Evolutionary conservation across 768 basidiomycete genomes (phyloP).

Genomic region (Kwoniella sp.): DNA sequence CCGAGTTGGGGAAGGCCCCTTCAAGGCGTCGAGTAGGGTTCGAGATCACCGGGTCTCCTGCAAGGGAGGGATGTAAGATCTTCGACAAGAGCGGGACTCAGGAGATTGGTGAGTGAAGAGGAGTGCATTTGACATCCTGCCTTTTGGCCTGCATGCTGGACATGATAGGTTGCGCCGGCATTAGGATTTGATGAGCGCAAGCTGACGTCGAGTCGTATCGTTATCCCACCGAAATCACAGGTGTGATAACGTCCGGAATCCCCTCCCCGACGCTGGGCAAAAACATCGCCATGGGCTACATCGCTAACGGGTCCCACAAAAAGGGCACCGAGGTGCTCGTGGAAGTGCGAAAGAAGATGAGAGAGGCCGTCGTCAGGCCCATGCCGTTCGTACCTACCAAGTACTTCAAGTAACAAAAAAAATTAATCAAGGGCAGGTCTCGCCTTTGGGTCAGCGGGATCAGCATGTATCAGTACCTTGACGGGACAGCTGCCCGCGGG

Average conservation of each 20-base stretch:
- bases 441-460: too few relatives aligned
- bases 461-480: too few relatives aligned
- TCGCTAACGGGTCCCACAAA: conserved; percentile 77
- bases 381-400: conserved; percentile 87
- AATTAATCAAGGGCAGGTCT: too few relatives aligned
- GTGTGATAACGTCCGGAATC: conserved; percentile 87
- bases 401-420: conserved; percentile 62
- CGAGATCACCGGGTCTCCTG: conserved; percentile 79
- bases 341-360: conserved; percentile 77
- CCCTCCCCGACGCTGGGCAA: conserved; percentile 85
- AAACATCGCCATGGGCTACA: conserved; percentile 97
- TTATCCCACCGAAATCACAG: conserved; percentile 54
- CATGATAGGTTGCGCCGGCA: too few relatives aligned
- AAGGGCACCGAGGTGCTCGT: conserved; percentile 83
- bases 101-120: conserved; percentile 66
- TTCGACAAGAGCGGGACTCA: conserved; percentile 64
- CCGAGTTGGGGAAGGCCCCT: conserved; percentile 79
- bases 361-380: conserved; percentile 71
- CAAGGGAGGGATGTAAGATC: conserved; percentile 83
- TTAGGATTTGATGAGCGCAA: too few relatives aligned
- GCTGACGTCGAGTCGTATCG: neutral
- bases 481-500: neutral
- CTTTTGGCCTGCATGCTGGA: too few relatives aligned
- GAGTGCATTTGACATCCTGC: too few relatives aligned
- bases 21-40: conserved; percentile 77